Percentiles rank a stretch among this genome's conserved stretches.
Conservation (phyloP, 495 filamentous ascomycete species). For the Corynascus novoguineensis region DNA sequence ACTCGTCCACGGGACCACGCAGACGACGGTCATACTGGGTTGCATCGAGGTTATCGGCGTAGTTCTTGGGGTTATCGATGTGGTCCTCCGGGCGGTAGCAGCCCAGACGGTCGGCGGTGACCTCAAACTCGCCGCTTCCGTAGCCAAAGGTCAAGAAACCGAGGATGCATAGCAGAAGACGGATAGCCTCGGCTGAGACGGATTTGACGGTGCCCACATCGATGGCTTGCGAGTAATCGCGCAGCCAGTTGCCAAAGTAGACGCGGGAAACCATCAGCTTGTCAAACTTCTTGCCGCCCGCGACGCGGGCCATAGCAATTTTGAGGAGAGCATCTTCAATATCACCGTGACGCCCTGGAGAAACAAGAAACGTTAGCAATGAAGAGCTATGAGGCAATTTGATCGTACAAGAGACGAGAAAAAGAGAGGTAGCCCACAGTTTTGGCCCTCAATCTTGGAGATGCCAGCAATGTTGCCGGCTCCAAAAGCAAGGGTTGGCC, state of each 20-base stretch:
- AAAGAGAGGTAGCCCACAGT: conserved; percentile 50
- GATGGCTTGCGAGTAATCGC: conserved; percentile 75
- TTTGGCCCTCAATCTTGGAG: conserved; percentile 72
- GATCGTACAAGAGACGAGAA: no score
- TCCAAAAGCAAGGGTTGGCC: conserved; percentile 72
- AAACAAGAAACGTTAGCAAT: conserved; percentile 6
- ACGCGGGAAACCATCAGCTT: conserved; percentile 82
- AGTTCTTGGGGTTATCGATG: conserved; percentile 74
- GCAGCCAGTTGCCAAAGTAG: conserved; percentile 88
- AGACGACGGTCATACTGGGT: conserved; percentile 73
- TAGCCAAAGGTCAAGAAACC: conserved; percentile 65
- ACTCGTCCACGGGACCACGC: conserved; percentile 74
- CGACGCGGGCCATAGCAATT: conserved; percentile 66
- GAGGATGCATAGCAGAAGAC: conserved; percentile 65
- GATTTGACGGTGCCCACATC: conserved; percentile 86
- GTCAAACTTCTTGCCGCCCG: conserved; percentile 78
- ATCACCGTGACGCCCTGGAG: conserved; percentile 80
- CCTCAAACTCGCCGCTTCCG: conserved; percentile 87
- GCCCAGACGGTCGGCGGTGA: conserved; percentile 78
- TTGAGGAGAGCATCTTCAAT: conserved; percentile 84
- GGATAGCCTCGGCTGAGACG: conserved; percentile 82
- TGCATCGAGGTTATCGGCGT: conserved; percentile 81
- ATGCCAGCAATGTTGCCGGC: conserved; percentile 78
- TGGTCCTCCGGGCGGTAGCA: conserved; percentile 86
- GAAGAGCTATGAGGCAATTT: neutral